Base-by-base conservation (phyloP, 2,329 filamentous ascomycete species). In the Thelonectria rubi region DNA sequence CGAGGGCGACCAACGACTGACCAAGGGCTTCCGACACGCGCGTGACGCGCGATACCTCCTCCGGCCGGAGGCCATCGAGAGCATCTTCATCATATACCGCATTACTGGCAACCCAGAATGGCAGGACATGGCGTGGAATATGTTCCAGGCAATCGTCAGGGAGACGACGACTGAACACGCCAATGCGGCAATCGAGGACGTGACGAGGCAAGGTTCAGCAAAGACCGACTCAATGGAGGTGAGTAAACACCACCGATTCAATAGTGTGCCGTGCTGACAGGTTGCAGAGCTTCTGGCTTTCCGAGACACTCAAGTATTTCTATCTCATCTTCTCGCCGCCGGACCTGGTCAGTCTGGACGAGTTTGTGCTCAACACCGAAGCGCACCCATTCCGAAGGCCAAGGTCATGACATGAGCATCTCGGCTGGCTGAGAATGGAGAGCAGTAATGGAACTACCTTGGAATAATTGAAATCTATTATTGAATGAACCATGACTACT, bases 281-380 rank as follows among this genome's bases (percentile, higher is more conserved):
- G 6, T 10, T 39, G 7, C 84, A 92, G 79, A 89, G 85, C 63
- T 92, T 91, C 69, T 93, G 90, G 88, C 78, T 90, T 69, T 86
- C 87, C 0, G 89, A 92, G 78, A 93, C 89, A 15, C 76, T 92
- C 61, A 92, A 92, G 76, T 92, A 92, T 65, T 91, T 91, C 58
- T 93, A 89, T 66, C 74, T 92, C 51, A 84, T 92, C 26, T 93
- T 92, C 67, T 86, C 85, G 20, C 84, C 89, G 15, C 85, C 87
- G 0, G 81, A 84, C n/a, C 69, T 88, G 30, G 79, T 91, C 42
- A 89, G 82, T 70, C 74, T 92, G 70, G 90, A 93, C 73, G 84
- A 91, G 9, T 92, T 81, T 73, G 87, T 92, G 40, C 74, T 88
- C 32, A 85, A 84, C 57, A 85, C 83, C 0, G 83, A 84, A 69